Percentiles rank a stretch among this genome's conserved stretches.
These are phyloP conservation scores for Arthrobotrys sphaeroides DNA, from an alignment of 2,329 filamentous ascomycete genomes.

Conservation along the genomic window DNA sequence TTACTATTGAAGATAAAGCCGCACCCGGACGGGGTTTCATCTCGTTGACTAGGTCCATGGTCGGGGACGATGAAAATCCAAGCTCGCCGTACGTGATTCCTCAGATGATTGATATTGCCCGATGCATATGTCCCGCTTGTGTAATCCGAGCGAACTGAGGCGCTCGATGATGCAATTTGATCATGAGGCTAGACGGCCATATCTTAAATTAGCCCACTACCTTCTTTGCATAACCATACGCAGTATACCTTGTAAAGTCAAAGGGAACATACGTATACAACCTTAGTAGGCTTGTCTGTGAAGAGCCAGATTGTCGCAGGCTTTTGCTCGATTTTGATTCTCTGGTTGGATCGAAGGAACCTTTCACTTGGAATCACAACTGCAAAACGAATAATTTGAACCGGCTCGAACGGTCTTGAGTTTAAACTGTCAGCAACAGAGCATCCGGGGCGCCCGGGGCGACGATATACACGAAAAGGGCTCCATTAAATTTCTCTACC, in stretches of 20 bases:
- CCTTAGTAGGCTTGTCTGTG: background rate
- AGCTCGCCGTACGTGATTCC: background rate
- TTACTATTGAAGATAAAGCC: slow-evolving; percentile 9
- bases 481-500: background rate
- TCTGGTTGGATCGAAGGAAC: background rate
- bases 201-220: too few species aligned
- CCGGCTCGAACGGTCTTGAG: background rate
- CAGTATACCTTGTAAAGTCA: too few species aligned
- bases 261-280: background rate
- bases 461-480: background rate
- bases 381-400: background rate
- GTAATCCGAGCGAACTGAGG: background rate
- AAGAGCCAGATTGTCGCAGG: too few species aligned
- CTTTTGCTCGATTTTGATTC: background rate
- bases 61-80: slow-evolving; percentile 5
- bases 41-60: background rate
- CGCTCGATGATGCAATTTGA: too few species aligned
- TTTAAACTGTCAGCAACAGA: background rate
- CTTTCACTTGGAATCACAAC: background rate
- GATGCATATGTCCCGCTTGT: background rate
- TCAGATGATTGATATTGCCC: background rate
- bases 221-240: too few species aligned
- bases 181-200: too few species aligned
- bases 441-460: too few species aligned
- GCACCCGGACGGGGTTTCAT: too few species aligned